Evolutionary conservation across 2,329 filamentous ascomycete species (phyloP), one percentile per base, ranked within the genome.

Genomic region (Ophiostoma novo-ulmi): DNA sequence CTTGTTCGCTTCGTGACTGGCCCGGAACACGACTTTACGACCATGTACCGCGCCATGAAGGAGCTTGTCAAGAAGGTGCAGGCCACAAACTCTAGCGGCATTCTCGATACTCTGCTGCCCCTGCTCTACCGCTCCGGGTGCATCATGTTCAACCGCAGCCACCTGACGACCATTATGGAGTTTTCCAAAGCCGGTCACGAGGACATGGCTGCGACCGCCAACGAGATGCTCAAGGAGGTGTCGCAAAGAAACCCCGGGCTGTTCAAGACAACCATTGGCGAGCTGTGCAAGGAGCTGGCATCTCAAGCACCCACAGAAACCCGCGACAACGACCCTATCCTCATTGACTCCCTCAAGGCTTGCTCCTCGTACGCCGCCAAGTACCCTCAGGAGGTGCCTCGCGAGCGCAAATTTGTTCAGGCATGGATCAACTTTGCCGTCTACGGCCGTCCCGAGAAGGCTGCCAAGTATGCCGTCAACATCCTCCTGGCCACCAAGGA

Each of bases 281-380:
- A 97, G 73, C 87, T 99, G 66, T 97, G 94, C 81, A 93, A 92
- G 77, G 90, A 93, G 71, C 85, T 99, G 22, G 88, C 93, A 74
- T 87, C 92, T 36, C 89, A 94, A 76, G 91, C 92, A 1, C 95
- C 95, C 0, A 89, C 87, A 4, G 84, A 87, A 26, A 87, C 83
- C 22, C 87, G 86, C 69, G 77, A 85, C 1, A 94, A 94, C 73
- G 91, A 94, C 69, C 79, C 87, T 0, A 85, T 87, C 3, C 89
- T 92, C n/a, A 92, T 95, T 14, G 92, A 97, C 76, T 94, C 94
- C 1, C 84, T 99, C 71, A 97, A 97, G 78, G 94, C 96, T 2
- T 97, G 95, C 78, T 91, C 94, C 11, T 93, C 91, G 1, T 99
- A 97, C 78, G 92, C 94, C 1, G 90, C 90, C 76, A 93, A 90